Evolutionary conservation across 768 basidiomycete species (phyloP).

Genomic region (Rhodotorula kratochvilovae): DNA sequence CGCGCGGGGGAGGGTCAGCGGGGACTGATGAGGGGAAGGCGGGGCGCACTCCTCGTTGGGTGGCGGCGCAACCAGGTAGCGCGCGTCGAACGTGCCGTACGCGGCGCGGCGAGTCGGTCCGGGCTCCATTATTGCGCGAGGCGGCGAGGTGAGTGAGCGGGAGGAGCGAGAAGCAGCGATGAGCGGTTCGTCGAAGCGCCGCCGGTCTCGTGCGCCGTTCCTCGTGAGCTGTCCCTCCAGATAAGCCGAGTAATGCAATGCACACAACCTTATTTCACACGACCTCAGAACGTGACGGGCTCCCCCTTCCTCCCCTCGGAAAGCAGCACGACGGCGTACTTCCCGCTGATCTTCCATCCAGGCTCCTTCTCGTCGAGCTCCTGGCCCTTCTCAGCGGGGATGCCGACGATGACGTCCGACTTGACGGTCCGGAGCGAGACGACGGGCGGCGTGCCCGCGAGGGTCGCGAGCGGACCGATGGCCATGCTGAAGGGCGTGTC

Average conservation of each 20-base stretch:
- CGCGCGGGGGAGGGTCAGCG: neutral
- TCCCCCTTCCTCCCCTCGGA: conserved; percentile 86
- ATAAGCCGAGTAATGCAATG: no score
- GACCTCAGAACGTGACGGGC: conserved; percentile 55
- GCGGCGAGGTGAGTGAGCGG: no score
- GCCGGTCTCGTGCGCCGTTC: no score
- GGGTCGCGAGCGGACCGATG: conserved; percentile 85
- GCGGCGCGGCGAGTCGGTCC: no score
- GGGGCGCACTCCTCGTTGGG: neutral
- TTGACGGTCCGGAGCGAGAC: conserved; percentile 88
- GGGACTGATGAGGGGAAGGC: no score
- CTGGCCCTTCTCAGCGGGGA: conserved; percentile 57
- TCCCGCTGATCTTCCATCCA: conserved; percentile 80
- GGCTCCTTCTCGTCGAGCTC: conserved; percentile 76
- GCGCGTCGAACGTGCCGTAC: neutral
- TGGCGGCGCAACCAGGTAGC: neutral
- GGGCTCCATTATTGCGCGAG: no score
- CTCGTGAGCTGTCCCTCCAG: no score
- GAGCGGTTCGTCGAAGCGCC: no score
- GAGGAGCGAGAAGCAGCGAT: no score
- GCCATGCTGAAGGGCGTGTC: conserved; percentile 83
- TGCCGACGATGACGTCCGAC: conserved; percentile 86
- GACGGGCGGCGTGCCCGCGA: conserved; percentile 76
- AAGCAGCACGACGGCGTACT: conserved; percentile 69
- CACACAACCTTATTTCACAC: no score